These are phyloP conservation scores for Pestalotiopsis fici DNA, from an alignment of 2,329 filamentous ascomycete species.

Conservation along the genomic window DNA sequence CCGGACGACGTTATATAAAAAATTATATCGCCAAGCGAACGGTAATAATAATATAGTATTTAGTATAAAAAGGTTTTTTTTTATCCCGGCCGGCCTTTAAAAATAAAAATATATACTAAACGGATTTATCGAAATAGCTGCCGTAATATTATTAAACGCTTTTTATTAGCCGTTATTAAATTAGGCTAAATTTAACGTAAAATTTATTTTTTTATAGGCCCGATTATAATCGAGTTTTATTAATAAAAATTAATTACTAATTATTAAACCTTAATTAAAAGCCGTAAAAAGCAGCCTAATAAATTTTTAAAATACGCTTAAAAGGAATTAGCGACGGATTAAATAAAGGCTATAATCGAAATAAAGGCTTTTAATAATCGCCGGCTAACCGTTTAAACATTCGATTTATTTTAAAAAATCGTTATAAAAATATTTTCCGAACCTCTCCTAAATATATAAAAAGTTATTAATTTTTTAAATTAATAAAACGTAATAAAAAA, in stretches of 20 bases:
- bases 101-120: not conserved
- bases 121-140: not conserved
- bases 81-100: not conserved
- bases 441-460: not conserved
- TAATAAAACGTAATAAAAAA: conserved; percentile 3
- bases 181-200: too few relatives aligned
- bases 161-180: conserved; percentile 1
- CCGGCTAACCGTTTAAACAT: not conserved
- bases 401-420: not conserved
- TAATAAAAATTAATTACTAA: not conserved
- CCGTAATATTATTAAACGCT: not conserved
- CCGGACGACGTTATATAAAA: not conserved
- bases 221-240: too few relatives aligned
- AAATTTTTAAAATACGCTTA: too few relatives aligned
- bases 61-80: conserved; percentile 1
- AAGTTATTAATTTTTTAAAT: not conserved
- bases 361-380: not conserved
- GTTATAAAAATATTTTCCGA: not conserved
- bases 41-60: conserved; percentile 3
- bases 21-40: not conserved
- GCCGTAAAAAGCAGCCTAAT: too few relatives aligned
- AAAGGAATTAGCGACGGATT: too few relatives aligned
- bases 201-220: not conserved
- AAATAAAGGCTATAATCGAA: not conserved
- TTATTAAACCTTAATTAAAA: not conserved